These are phyloP conservation scores for Globisporangium yorkense DNA, from an alignment of 352 stramenopile genomes.

Conservation along the genomic window DNA sequence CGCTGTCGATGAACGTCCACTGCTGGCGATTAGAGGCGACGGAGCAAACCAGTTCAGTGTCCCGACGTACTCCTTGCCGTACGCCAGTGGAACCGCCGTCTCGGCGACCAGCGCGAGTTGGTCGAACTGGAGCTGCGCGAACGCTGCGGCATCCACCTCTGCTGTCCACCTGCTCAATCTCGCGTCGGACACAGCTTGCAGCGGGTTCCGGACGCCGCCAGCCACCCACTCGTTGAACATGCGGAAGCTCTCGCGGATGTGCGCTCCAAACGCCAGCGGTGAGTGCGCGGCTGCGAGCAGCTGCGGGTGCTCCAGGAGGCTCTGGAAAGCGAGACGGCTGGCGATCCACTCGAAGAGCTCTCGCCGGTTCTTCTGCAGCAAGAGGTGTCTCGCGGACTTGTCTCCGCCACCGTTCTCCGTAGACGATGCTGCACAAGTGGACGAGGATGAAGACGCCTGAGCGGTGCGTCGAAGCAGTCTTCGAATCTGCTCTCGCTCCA, in stretches of 20 bases:
- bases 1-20: not conserved
- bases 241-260: constrained; percentile 44
- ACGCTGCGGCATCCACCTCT: constrained; percentile 26
- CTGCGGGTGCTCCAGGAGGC: constrained; percentile 49
- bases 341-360: constrained; percentile 52
- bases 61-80: constrained; percentile 24
- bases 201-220: constrained; percentile 37
- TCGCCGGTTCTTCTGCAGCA: constrained; percentile 32
- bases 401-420: too few species aligned
- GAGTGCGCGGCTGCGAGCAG: constrained; percentile 27
- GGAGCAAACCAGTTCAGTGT: constrained; percentile 25
- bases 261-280: constrained; percentile 28
- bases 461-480: constrained; percentile 17
- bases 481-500: constrained; percentile 47
- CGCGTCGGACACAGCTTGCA: constrained; percentile 17
- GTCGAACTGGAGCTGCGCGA: constrained; percentile 48
- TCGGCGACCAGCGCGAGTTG: constrained; percentile 41
- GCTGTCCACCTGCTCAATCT: constrained; percentile 24
- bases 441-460: too few species aligned
- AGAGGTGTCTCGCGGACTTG: constrained; percentile 8
- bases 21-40: not conserved
- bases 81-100: constrained; percentile 17
- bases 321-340: constrained; percentile 48
- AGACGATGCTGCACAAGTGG: too few species aligned
- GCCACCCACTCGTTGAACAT: constrained; percentile 53